phyloP scores from a whole-genome alignment of 139 green algal species.

The Micractinium conductrix region DNA sequence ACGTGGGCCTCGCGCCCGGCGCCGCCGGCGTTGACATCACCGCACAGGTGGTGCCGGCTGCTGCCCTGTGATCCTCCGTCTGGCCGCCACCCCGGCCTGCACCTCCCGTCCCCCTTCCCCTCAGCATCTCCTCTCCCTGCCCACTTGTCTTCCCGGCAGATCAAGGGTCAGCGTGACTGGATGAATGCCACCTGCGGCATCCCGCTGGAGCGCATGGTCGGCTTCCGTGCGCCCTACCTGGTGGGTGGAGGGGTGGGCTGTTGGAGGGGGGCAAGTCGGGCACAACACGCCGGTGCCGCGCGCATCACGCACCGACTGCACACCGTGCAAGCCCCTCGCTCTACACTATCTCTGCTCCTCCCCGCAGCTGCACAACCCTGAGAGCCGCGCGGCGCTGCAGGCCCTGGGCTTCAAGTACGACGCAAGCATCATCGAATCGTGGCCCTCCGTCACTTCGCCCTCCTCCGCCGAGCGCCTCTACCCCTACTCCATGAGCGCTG shows the following conservation, averaged over 20 bases:
- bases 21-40: constrained; percentile 4
- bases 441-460: background rate
- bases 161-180: background rate
- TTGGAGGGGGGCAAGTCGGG: no score
- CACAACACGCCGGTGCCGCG: no score
- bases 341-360: no score
- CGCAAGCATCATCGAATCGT: background rate
- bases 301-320: no score
- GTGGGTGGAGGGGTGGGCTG: background rate
- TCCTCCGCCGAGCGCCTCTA: background rate
- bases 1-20: background rate
- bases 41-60: no score
- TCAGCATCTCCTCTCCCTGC: no score
- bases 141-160: no score
- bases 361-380: constrained; percentile 4
- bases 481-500: background rate
- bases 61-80: no score
- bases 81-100: no score
- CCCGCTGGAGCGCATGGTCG: background rate
- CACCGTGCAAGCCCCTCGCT: background rate
- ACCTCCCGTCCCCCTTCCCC: no score
- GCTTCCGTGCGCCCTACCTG: constrained; percentile 7
- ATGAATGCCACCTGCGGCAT: background rate
- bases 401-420: background rate
- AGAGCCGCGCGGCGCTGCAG: background rate